Conservation (phyloP, 495 filamentous ascomycete genomes). For the Lasiosphaeris hirsuta region DNA sequence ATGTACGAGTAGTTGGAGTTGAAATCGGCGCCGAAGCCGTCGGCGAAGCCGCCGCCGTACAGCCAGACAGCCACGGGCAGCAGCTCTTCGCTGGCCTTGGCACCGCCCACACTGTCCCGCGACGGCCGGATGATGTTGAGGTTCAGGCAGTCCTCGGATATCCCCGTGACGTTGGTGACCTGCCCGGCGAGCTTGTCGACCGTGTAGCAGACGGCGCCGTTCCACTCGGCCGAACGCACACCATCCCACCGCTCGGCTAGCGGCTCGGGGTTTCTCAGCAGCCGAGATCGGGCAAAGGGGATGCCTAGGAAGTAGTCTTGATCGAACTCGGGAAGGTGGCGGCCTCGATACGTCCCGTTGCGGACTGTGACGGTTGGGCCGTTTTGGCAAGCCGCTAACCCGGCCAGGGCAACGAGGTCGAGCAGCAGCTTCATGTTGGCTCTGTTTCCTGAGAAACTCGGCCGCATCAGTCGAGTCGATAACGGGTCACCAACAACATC, state of each 20-base stretch:
- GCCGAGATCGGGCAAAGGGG: slow-evolving; percentile 48
- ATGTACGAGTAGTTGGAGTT: slow-evolving; percentile 51
- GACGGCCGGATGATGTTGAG: slow-evolving; percentile 32
- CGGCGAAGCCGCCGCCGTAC: slow-evolving; percentile 56
- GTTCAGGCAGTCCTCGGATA: slow-evolving; percentile 45
- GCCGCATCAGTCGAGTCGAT: too few relatives aligned
- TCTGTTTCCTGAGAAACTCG: too few relatives aligned
- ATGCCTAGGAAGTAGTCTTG: slow-evolving; percentile 56
- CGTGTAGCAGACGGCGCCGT: slow-evolving; percentile 45
- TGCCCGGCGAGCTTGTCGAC: slow-evolving; percentile 38
- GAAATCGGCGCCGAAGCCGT: slow-evolving; percentile 46
- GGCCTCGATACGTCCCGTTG: slow-evolving; percentile 47
- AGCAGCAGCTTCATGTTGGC: too few relatives aligned
- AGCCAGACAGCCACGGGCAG: slow-evolving; percentile 56
- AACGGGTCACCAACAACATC: too few relatives aligned
- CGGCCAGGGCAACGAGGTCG: too few relatives aligned
- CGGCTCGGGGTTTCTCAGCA: slow-evolving; percentile 36
- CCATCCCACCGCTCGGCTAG: slow-evolving; percentile 28
- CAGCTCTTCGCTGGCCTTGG: background rate
- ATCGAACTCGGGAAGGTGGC: slow-evolving; percentile 36
- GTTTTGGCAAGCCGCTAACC: too few relatives aligned
- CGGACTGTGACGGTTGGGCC: background rate
- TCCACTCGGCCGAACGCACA: slow-evolving; percentile 42
- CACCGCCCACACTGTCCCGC: background rate
- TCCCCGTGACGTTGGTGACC: slow-evolving; percentile 19